These are phyloP conservation scores for Podospora pseudoanserina DNA, from an alignment of 495 filamentous ascomycete species.

Conservation along the genomic window DNA sequence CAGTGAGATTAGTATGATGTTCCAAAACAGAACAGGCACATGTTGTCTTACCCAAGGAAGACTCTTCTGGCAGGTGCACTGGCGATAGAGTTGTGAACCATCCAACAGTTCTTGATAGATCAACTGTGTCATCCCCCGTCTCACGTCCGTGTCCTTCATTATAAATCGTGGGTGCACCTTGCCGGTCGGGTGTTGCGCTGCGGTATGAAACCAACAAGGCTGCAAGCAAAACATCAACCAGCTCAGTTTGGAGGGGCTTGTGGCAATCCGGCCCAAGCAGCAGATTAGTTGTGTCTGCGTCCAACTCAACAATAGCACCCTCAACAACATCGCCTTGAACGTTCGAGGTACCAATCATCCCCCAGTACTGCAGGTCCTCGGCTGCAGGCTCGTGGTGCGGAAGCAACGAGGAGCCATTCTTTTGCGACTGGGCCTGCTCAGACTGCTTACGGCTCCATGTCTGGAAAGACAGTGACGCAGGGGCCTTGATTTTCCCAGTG, in stretches of 20 bases:
- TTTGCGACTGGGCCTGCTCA: constrained; percentile 17
- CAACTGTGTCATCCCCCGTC: constrained; percentile 20
- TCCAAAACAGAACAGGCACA: background rate
- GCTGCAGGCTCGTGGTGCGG: constrained; percentile 24
- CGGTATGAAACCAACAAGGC: constrained; percentile 52
- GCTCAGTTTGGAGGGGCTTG: constrained; percentile 47
- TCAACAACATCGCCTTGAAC: constrained; percentile 50
- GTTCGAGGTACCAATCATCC: constrained; percentile 37
- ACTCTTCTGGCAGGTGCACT: constrained; percentile 33
- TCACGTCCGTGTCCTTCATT: constrained; percentile 37
- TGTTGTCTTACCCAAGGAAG: constrained; percentile 16
- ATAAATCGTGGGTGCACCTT: constrained; percentile 44
- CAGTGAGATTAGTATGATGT: background rate
- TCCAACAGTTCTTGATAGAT: constrained; percentile 30
- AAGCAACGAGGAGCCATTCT: constrained; percentile 19
- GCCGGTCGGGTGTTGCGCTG: constrained; percentile 20
- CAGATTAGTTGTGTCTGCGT: constrained; percentile 38
- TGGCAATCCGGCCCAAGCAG: constrained; percentile 45
- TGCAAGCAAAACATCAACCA: constrained; percentile 52
- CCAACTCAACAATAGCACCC: constrained; percentile 44
- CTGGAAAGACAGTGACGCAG: constrained; percentile 21
- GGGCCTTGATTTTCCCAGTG: constrained; percentile 22
- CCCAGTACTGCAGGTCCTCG: constrained; percentile 49
- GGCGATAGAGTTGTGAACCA: constrained; percentile 35
- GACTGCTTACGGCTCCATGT: constrained; percentile 24